Base-by-base conservation (phyloP, 2,329 filamentous ascomycete genomes). In the Stachybotrys chartarum region DNA sequence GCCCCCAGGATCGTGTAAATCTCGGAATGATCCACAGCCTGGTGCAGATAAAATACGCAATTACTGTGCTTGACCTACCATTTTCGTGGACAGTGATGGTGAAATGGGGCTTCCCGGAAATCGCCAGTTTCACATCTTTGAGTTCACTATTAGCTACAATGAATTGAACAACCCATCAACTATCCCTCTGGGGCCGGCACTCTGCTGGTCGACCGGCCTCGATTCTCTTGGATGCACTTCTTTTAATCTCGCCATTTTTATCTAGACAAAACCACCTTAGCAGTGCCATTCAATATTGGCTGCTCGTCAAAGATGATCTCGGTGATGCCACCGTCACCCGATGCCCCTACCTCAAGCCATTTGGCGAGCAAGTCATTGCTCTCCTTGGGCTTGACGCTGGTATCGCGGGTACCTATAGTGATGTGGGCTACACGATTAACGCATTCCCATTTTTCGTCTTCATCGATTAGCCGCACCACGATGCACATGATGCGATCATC, bases 401-500 rank as follows among this genome's bases (percentile, higher is more conserved):
- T 72, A 60, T 85, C 81, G 10, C 85, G 83, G 0, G 94, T 99
- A 18, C 94, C 94, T 7, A 97, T 79, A 0, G 94, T 99, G 57
- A 99, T 83, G 68, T 99, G 94, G 11, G 92, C 85, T 35, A 95
- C 79, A 14, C 78, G 72, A 66, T 99, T 99, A 48, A 83, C 81
- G 58, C 86, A 93, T 55, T 84, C 77, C 84, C 86, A 90, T 50
- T 75, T 74, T 48, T 68, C 72, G 58, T 70, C 73, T 14, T 80
- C 72, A 55, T 84, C 82, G 6, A 82, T 73, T 3, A 96, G 76
- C 10, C 92, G 83, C 16, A 90, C 91, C 3, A 96, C 89, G 56
- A 99, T 87, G 6, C 91, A 87, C 94, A 99, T 97, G 66, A 97
- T 78, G 6, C 91, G 82, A 59, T 86, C 78, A 65, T 97, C 88